Conservation (phyloP, 2,329 filamentous ascomycete species). For the Paracorniculantispora psalliotae region DNA sequence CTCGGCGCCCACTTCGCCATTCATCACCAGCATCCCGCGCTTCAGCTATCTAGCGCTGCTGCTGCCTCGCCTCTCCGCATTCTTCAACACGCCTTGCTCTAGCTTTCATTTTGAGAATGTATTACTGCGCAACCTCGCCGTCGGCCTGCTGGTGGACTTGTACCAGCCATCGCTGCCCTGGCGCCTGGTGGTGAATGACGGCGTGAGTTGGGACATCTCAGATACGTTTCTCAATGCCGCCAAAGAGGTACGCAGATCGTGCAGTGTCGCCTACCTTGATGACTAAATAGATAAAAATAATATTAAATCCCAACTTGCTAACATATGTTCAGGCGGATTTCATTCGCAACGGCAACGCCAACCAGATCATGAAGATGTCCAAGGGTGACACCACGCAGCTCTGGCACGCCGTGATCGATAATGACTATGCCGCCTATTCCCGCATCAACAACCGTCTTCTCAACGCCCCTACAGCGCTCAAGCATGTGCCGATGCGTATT, state of each 20-base stretch:
- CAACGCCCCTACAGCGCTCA: slow-evolving; percentile 67
- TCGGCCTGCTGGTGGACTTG: slow-evolving; percentile 51
- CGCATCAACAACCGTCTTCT: slow-evolving; percentile 73
- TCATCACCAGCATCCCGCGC: slow-evolving; percentile 50
- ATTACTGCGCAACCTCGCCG: slow-evolving; percentile 48
- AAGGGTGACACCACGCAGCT: slow-evolving; percentile 78
- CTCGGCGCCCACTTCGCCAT: slow-evolving; percentile 41
- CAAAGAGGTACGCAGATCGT: slow-evolving; percentile 47
- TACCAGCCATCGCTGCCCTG: slow-evolving; percentile 52
- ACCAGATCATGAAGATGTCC: slow-evolving; percentile 83
- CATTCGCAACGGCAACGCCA: slow-evolving; percentile 79
- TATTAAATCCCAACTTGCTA: too few species aligned
- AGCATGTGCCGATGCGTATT: slow-evolving; percentile 79
- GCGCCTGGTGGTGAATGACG: slow-evolving; percentile 50
- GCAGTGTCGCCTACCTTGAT: not conserved
- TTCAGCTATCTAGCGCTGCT: slow-evolving; percentile 57
- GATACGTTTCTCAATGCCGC: slow-evolving; percentile 61
- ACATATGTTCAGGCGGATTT: slow-evolving; percentile 63
- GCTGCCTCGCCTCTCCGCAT: slow-evolving; percentile 49
- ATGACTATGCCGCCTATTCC: slow-evolving; percentile 68
- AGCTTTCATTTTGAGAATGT: slow-evolving; percentile 55
- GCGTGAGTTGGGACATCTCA: slow-evolving; percentile 53
- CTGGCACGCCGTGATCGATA: slow-evolving; percentile 75
- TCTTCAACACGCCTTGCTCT: slow-evolving; percentile 50
- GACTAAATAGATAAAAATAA: too few species aligned